Base-by-base conservation (phyloP, 2,329 filamentous ascomycete species). In the Penicillium decumbens region DNA sequence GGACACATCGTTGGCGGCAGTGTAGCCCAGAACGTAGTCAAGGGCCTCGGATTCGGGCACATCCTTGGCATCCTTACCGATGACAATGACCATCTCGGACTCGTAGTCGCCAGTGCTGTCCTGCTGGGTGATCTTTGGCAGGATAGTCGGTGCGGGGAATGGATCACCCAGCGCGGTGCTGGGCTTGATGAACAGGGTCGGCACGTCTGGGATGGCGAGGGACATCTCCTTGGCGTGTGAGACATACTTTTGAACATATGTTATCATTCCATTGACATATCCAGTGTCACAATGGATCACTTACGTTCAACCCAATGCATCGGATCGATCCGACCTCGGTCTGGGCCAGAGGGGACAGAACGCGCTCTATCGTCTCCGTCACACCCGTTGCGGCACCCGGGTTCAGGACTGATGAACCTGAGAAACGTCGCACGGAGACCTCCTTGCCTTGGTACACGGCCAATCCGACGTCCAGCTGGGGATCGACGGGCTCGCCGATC, bases 1-100 rank as follows among this genome's bases (percentile, higher is more conserved):
- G 2, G 80, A 83, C 6, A 86, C 77, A 60, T 86, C 82, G 67
- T 85, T 86, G 59, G 77, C 76, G 20, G 77, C 76, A 0, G 80
- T 82, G 63, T 86, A 86, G 25, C 83, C 82, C 1, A 85, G 76
- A 4, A 86, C 74, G 58, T 84, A 82, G 54, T 78, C 74, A 43
- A 81, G 62, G 4, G 81, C 80, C 25, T 83, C 75, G 0, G 70
- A 73, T 56, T 82, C 79, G 40, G 73, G 69, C 8, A 83, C 79
- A 55, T 84, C 80, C 58, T 77, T 77, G 33, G 71, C 72, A 29
- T 72, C 74, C 64, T 66, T 73, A 28, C 78, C 77, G 38, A 84
- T 76, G 10, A 83, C 72, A 27, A 82, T 74, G 10, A 75, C 79
- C 43, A 84, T 72, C 65, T 83, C 80, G 3, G 78, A 77, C 63